Evolutionary conservation across 192 early-diverging fungal species (phyloP).

Genomic region (Irineochytrium annulatum): DNA sequence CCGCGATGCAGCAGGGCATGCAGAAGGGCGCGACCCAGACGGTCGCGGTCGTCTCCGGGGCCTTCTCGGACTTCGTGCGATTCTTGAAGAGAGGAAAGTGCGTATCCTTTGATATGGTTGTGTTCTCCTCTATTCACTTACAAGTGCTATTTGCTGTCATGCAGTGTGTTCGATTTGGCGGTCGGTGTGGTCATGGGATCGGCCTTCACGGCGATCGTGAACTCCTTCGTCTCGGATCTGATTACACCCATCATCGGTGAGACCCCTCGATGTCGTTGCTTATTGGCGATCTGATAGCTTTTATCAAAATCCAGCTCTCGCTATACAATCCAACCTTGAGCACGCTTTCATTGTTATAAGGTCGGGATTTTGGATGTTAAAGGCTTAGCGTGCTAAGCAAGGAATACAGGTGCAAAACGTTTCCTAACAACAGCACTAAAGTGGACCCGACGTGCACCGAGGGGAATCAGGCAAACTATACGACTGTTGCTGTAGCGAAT

Average conservation of each 20-base stretch:
- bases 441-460: not conserved
- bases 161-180: conserved; percentile 61
- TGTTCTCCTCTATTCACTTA: conserved; percentile 27
- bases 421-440: not conserved
- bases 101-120: conserved; percentile 20
- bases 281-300: no score
- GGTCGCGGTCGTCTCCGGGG: no score
- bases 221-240: conserved; percentile 48
- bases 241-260: conserved; percentile 52
- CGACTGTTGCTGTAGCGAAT: not conserved
- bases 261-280: no score
- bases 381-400: no score
- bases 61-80: no score
- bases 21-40: no score
- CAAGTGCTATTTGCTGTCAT: not conserved
- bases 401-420: not conserved
- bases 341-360: conserved; percentile 40
- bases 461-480: not conserved
- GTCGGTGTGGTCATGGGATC: conserved; percentile 64
- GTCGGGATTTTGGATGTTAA: no score
- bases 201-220: conserved; percentile 40
- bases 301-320: no score
- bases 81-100: conserved; percentile 11
- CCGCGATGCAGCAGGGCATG: no score
- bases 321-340: conserved; percentile 41